Evolutionary conservation across 345 rosid species (phyloP).

Genomic region (Eucalyptus grandis): DNA sequence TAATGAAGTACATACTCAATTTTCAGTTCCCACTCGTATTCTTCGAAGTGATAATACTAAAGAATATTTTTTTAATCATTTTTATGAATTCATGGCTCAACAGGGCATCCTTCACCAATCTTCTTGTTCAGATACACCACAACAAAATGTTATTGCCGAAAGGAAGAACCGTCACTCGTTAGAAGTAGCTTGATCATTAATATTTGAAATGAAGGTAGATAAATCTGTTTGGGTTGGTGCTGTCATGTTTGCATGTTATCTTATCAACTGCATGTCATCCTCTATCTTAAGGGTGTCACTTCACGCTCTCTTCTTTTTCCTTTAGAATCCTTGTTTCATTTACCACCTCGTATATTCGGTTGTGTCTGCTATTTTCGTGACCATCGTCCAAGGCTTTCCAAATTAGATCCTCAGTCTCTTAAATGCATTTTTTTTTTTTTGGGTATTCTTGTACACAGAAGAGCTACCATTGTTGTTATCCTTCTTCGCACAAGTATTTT

Average conservation of each 20-base stretch:
- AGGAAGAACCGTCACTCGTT: neutral
- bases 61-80: neutral
- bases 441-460: no score
- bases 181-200: neutral
- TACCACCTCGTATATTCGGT: neutral
- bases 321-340: neutral
- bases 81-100: neutral
- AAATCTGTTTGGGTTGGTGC: neutral
- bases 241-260: neutral
- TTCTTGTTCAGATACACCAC: neutral
- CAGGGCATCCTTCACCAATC: neutral
- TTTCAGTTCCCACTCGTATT: neutral
- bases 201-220: neutral
- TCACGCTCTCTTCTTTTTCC: neutral
- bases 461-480: no score
- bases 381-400: no score
- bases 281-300: neutral
- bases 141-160: rapidly evolving
- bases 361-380: no score
- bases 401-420: no score
- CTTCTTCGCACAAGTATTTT: no score
- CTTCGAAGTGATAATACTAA: neutral
- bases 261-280: rapidly evolving
- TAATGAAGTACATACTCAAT: neutral
- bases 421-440: no score